A percentile compares a stretch with the other conserved stretches of the same genome.
Evolutionary conservation across 1,284 basidiomycete genomes (phyloP).

Genomic region (Mycosarcoma mackinlayi): DNA sequence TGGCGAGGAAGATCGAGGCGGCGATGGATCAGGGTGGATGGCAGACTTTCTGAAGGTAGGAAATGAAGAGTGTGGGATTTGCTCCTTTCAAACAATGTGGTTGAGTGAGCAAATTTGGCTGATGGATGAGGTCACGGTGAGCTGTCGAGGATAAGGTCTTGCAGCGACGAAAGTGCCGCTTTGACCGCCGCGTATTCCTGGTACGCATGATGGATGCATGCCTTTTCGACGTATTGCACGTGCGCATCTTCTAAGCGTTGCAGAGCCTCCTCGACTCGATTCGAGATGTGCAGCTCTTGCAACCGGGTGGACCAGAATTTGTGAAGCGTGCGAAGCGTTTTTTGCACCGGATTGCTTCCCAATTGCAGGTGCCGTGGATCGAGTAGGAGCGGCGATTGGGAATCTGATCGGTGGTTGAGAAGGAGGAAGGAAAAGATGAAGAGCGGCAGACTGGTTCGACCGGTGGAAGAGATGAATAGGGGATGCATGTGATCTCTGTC

Average conservation of each 20-base stretch:
- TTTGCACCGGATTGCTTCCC: not conserved
- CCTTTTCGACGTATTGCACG: constrained; percentile 10
- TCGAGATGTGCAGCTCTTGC: not conserved
- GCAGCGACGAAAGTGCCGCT: constrained; percentile 1
- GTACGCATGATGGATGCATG: constrained; percentile 33
- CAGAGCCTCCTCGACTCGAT: constrained; percentile 2
- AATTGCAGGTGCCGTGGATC: not conserved
- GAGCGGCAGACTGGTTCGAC: constrained; percentile 22
- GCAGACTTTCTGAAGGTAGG: constrained; percentile 77
- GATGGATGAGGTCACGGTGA: no score
- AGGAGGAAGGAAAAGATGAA: constrained; percentile 20
- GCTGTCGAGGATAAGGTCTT: constrained; percentile 11
- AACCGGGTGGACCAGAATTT: not conserved
- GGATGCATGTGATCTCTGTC: constrained; percentile 31
- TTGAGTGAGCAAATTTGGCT: no score
- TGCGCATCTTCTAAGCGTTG: not conserved
- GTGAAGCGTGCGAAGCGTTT: constrained; percentile 11
- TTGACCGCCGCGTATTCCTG: constrained; percentile 26
- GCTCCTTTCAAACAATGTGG: no score
- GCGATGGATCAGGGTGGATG: constrained; percentile 87
- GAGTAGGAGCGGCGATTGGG: not conserved
- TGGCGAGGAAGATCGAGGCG: constrained; percentile 85
- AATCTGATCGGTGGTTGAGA: not conserved
- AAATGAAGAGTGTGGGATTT: not conserved
- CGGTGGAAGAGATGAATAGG: constrained; percentile 25